Conservation (phyloP, 495 filamentous ascomycete genomes). For the Daldinia loculata region DNA sequence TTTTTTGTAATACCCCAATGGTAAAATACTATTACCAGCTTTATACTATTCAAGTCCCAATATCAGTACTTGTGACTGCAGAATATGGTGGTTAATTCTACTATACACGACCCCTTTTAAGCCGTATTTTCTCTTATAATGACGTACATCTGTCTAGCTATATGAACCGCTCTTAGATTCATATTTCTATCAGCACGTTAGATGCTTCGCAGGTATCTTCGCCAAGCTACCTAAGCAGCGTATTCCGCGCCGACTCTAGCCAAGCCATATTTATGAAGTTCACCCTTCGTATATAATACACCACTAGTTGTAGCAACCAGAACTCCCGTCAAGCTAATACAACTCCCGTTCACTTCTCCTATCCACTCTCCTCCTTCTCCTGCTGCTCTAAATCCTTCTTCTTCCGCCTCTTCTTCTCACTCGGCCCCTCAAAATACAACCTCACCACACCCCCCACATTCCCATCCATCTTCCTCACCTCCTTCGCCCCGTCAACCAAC, state of each 20-base stretch:
- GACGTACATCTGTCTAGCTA: not conserved
- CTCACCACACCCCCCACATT: constrained; percentile 40
- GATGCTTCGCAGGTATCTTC: not conserved
- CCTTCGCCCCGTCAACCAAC: constrained; percentile 47
- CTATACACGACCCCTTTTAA: not conserved
- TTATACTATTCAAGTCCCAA: not conserved
- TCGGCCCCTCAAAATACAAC: constrained; percentile 51
- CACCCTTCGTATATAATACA: not conserved
- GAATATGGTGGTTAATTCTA: not conserved
- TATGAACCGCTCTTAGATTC: not conserved
- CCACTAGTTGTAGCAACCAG: not conserved
- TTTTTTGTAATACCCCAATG: constrained; percentile 9
- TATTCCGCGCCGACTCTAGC: not conserved
- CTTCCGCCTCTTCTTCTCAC: constrained; percentile 26
- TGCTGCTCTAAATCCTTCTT: not conserved
- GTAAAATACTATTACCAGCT: not conserved
- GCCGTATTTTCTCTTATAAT: not conserved
- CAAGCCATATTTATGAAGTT: not conserved
- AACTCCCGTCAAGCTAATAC: not conserved
- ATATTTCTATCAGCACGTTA: not conserved
- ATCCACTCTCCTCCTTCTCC: not conserved
- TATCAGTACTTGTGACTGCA: not conserved
- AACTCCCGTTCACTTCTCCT: not conserved
- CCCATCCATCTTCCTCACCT: constrained; percentile 54
- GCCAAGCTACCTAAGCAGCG: not conserved